Conservation (phyloP, 1,284 basidiomycete genomes). For the Tilletia setariae region DNA sequence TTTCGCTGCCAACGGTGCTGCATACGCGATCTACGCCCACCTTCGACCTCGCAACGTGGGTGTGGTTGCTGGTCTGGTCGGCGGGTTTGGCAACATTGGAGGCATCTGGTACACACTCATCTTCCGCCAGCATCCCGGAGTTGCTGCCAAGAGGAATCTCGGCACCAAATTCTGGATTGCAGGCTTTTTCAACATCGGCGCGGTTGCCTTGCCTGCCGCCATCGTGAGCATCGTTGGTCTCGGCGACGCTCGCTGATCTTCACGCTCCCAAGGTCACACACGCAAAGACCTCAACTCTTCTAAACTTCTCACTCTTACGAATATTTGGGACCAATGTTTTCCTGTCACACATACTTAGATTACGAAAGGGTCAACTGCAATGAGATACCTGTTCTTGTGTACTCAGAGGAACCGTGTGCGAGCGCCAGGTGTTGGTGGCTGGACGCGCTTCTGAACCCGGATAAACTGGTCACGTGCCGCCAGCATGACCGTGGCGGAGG, state of each 20-base stretch:
- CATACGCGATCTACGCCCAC: slow-evolving; percentile 41
- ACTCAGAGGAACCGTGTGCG: too few relatives aligned
- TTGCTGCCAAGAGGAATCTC: slow-evolving; percentile 23
- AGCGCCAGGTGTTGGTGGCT: too few relatives aligned
- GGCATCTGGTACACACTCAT: slow-evolving; percentile 40
- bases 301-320: too few relatives aligned
- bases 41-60: slow-evolving; percentile 40
- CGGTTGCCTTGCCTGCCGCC: slow-evolving; percentile 22
- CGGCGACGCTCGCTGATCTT: slow-evolving; percentile 4
- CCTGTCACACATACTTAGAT: too few relatives aligned
- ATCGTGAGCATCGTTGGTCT: slow-evolving; percentile 1
- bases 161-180: slow-evolving; percentile 48
- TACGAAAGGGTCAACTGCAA: too few relatives aligned
- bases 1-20: slow-evolving; percentile 44
- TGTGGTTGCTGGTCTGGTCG: slow-evolving; percentile 28
- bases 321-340: too few relatives aligned
- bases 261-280: not conserved
- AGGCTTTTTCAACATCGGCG: slow-evolving; percentile 40
- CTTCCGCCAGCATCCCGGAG: slow-evolving; percentile 37
- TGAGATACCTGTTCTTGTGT: too few relatives aligned
- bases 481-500: too few relatives aligned
- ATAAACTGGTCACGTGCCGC: too few relatives aligned
- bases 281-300: too few relatives aligned
- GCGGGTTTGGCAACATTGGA: slow-evolving; percentile 44
- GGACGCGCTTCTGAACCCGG: too few relatives aligned